These are phyloP conservation scores for Saturnispora ahearnii DNA, from an alignment of 805 yeast species.

Conservation along the genomic window DNA sequence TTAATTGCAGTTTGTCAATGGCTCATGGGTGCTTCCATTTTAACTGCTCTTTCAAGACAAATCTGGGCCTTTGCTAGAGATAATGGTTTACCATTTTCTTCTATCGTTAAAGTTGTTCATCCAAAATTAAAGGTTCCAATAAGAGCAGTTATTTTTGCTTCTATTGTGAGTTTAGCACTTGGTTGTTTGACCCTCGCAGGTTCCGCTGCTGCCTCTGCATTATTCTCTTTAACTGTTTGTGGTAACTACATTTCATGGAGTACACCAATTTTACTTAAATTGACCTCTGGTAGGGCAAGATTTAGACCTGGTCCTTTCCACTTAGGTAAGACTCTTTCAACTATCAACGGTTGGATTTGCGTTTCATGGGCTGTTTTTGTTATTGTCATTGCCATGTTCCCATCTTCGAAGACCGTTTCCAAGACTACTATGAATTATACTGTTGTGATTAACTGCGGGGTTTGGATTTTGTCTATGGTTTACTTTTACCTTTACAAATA, in stretches of 20 bases:
- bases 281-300: conserved; percentile 39
- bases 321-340: conserved; percentile 42
- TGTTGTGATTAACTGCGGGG: conserved; percentile 50
- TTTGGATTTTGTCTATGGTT: conserved; percentile 20
- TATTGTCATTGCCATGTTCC: conserved; percentile 55
- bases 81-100: conserved; percentile 54
- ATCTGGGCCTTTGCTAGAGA: conserved; percentile 62
- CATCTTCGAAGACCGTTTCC: conserved; percentile 34
- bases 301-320: conserved; percentile 62
- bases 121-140: conserved; percentile 52
- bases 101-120: conserved; percentile 48
- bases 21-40: conserved; percentile 52
- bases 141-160: conserved; percentile 51
- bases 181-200: conserved; percentile 55
- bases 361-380: conserved; percentile 43
- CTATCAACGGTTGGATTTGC: conserved; percentile 37
- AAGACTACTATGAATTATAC: conserved; percentile 59
- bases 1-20: conserved; percentile 37
- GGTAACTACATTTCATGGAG: conserved; percentile 60
- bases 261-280: conserved; percentile 45
- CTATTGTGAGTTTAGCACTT: conserved; percentile 38
- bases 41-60: conserved; percentile 60
- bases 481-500: conserved; percentile 20
- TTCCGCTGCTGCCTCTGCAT: conserved; percentile 54
- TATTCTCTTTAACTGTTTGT: conserved; percentile 54